phyloP scores from a whole-genome alignment of 192 early-diverging fungal genomes.

The Coemansia asiatica region DNA sequence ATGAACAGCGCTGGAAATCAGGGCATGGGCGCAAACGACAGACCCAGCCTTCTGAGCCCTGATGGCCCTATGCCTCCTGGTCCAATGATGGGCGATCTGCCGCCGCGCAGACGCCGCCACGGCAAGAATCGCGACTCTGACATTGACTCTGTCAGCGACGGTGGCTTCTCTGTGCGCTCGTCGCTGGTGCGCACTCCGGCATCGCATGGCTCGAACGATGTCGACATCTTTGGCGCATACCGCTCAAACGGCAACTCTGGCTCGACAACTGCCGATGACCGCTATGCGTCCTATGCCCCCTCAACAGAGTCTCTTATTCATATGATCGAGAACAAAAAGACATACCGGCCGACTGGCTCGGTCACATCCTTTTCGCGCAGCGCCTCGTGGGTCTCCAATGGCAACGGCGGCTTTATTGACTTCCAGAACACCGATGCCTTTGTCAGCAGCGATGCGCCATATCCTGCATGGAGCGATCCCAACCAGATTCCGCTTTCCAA shows the following conservation, averaged over 20 bases:
- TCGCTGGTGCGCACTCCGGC: constrained; percentile 60
- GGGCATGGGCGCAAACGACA: constrained; percentile 22
- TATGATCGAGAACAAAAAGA: constrained; percentile 65
- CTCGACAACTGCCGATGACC: constrained; percentile 58
- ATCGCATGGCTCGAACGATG: constrained; percentile 52
- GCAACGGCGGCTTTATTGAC: constrained; percentile 53
- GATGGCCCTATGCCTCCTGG: constrained; percentile 52
- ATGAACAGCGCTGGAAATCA: constrained; percentile 24
- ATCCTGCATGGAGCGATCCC: constrained; percentile 61
- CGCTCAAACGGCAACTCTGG: constrained; percentile 36
- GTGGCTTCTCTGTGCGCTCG: constrained; percentile 57
- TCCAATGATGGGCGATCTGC: constrained; percentile 52
- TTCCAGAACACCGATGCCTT: constrained; percentile 57
- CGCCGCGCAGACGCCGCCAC: constrained; percentile 50
- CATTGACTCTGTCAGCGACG: constrained; percentile 57
- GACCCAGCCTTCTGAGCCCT: constrained; percentile 49
- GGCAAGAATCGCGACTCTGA: constrained; percentile 55
- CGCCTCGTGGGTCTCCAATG: constrained; percentile 59
- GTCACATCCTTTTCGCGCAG: constrained; percentile 61
- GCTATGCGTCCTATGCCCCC: constrained; percentile 68
- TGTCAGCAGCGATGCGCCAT: constrained; percentile 48
- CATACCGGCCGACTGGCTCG: constrained; percentile 58
- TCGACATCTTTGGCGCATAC: constrained; percentile 58
- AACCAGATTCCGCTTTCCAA: constrained; percentile 65
- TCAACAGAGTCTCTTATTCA: constrained; percentile 70